These are phyloP conservation scores for Entoloma clypeatum DNA, from an alignment of 1,284 basidiomycete genomes.

Conservation along the genomic window DNA sequence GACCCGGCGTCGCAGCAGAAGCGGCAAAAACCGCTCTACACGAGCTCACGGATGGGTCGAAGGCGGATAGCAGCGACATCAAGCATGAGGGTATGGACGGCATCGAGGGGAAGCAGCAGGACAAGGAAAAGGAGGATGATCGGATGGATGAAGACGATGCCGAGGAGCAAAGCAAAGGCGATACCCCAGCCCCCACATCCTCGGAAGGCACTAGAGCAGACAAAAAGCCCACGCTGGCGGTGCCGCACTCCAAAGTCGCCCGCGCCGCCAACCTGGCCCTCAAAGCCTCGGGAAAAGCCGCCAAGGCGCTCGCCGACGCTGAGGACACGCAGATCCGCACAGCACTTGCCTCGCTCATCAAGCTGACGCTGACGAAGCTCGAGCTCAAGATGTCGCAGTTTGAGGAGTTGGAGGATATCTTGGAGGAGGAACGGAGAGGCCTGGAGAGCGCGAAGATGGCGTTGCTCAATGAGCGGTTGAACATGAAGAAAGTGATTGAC, in stretches of 20 bases:
- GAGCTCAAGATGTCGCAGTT: conserved; percentile 93
- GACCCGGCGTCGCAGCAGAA: conserved; percentile 87
- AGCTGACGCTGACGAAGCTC: conserved; percentile 89
- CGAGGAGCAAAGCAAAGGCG: conserved; percentile 24
- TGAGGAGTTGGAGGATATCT: conserved; percentile 83
- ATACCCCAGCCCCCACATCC: conserved; percentile 21
- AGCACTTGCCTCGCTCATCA: conserved; percentile 83
- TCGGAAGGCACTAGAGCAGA: conserved; percentile 37
- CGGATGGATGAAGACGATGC: conserved; percentile 40
- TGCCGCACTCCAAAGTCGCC: conserved; percentile 74
- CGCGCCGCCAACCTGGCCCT: conserved; percentile 84
- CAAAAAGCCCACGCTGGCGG: conserved; percentile 34
- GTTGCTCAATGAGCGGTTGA: conserved; percentile 62
- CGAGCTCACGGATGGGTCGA: conserved; percentile 63
- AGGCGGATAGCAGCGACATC: conserved; percentile 36
- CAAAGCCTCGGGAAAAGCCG: conserved; percentile 86
- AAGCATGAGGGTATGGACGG: conserved; percentile 30
- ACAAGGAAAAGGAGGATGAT: conserved; percentile 34
- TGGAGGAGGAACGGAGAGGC: conserved; percentile 80
- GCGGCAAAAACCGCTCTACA: conserved; percentile 90
- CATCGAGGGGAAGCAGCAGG: conserved; percentile 36
- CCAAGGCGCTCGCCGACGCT: conserved; percentile 76
- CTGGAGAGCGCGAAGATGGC: conserved; percentile 70
- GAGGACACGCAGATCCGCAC: conserved; percentile 82
- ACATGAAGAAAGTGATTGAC: conserved; percentile 64